Evolutionary conservation across 805 yeast genomes (phyloP), one percentile per base, ranked within the genome.

Genomic region (Wickerhamomyces pijperi): DNA sequence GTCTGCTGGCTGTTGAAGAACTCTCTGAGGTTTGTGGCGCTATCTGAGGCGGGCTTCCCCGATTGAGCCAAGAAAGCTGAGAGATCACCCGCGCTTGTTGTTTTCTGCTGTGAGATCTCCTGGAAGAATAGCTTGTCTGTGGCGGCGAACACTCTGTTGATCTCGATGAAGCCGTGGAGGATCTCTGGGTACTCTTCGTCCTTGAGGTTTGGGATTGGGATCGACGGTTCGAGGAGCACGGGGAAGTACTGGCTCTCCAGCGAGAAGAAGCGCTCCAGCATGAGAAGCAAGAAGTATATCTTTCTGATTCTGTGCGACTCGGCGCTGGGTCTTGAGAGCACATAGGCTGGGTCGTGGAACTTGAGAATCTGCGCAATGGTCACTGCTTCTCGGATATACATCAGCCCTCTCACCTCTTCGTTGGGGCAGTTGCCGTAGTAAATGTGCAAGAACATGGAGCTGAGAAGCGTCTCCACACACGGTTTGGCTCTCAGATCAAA

Each of bases 141-240:
- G 4, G 49, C 43, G 19, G 50, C 44, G 38, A 51, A 51, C 15
- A 51, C 49, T 35, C 45, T 45, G 20, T 48, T 46, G 11, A 49
- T 36, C n/a, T 48, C 49, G 20, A 44, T 49, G 39, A 51, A 51
- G 1, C 55, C 55, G 4, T 42, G 41, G 13, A 51, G 35, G 25
- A 48, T 32, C 17, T 48, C 53, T 12, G 55, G 50, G 35, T 49
- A 48, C 20, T 49, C 54, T 35, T 51, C 55, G 21, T 48, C 49
- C 8, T 48, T 47, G 19, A 45, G 36, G 17, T 45, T 45, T 13
- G 54, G 51, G 17, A 46, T 49, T 5, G 50, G 53, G 11, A 51
- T 41, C 0, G 45, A 45, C 25, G 54, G 51, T 9, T 49, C 54
- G 5, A 51, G 32, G 5, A 51, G 34, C 14, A 48, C 50, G 5